Conservation (phyloP, 495 filamentous ascomycete species). For the Trichoderma virens region DNA sequence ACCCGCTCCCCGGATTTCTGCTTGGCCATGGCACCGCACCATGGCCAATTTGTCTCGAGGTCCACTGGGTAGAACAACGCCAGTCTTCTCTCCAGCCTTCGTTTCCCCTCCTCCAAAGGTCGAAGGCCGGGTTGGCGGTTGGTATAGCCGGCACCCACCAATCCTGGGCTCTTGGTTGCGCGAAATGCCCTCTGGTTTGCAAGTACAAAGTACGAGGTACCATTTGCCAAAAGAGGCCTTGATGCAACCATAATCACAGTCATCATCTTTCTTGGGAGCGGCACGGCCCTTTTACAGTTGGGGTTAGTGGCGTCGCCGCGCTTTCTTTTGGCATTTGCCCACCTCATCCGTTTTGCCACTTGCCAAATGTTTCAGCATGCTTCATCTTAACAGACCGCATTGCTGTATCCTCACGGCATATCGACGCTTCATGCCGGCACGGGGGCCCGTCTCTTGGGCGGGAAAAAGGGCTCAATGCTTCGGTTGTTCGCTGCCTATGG, state of each 20-base stretch:
- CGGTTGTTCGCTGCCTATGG: conserved; percentile 1
- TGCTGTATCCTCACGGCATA: background rate
- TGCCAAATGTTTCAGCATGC: background rate
- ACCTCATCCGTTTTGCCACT: background rate
- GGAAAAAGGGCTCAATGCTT: conserved; percentile 6
- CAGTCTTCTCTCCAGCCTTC: conserved; percentile 2
- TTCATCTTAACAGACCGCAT: background rate
- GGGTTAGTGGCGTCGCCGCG: no score
- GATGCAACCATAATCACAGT: no score
- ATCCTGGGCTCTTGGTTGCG: no score
- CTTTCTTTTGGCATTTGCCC: no score
- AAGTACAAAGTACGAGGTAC: no score
- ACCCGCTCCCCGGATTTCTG: conserved; percentile 9
- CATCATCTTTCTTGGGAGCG: no score
- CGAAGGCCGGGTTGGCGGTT: background rate
- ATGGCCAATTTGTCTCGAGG: conserved; percentile 1
- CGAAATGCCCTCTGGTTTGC: no score
- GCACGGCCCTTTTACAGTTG: no score
- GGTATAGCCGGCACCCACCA: no score
- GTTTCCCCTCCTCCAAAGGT: background rate
- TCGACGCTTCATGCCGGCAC: background rate
- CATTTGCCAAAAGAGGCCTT: no score
- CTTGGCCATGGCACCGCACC: conserved; percentile 3
- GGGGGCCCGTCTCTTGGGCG: background rate
- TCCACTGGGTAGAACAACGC: conserved; percentile 8